phyloP scores from a whole-genome alignment of 495 filamentous ascomycete species.

The Penicillium herquei region DNA sequence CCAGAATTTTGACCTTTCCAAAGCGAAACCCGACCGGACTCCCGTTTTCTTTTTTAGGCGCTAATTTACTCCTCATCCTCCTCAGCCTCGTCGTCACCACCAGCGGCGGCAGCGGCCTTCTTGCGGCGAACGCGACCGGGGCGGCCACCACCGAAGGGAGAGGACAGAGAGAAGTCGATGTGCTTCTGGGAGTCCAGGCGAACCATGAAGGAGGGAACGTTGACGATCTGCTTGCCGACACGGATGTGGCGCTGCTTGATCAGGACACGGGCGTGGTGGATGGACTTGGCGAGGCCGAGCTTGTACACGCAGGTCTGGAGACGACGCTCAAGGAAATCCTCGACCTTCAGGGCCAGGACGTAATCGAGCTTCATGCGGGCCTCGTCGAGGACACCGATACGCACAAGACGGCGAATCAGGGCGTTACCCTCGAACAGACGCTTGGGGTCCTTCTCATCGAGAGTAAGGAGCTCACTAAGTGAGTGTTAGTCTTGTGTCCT shows the following conservation, averaged over 20 bases:
- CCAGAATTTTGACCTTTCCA: constrained; percentile 33
- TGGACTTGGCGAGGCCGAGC: constrained; percentile 98
- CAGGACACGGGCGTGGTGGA: constrained; percentile 99
- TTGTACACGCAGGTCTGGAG: constrained; percentile 99
- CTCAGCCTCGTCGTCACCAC: constrained; percentile 83
- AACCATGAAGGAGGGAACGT: constrained; percentile 98
- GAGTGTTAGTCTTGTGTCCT: constrained; percentile 11
- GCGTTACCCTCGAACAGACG: constrained; percentile 99
- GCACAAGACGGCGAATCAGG: constrained; percentile 98
- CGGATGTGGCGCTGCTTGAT: constrained; percentile 99
- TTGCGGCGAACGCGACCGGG: constrained; percentile 96
- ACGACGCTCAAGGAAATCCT: constrained; percentile 99
- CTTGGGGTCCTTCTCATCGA: constrained; percentile 99
- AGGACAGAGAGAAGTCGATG: constrained; percentile 98
- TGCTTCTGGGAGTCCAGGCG: constrained; percentile 99
- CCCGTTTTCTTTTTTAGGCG: constrained; percentile 29
- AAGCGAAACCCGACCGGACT: constrained; percentile 47
- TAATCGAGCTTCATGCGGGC: constrained; percentile 99
- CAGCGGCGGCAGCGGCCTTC: constrained; percentile 96
- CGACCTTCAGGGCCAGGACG: constrained; percentile 95
- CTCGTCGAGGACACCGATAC: constrained; percentile 99
- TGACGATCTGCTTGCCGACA: constrained; percentile 99
- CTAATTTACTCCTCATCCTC: constrained; percentile 78
- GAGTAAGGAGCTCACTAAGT: constrained; percentile 93
- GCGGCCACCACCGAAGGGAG: constrained; percentile 95